Evolutionary conservation across 441 rosid species (phyloP).

Genomic region (Breynia disticha): DNA sequence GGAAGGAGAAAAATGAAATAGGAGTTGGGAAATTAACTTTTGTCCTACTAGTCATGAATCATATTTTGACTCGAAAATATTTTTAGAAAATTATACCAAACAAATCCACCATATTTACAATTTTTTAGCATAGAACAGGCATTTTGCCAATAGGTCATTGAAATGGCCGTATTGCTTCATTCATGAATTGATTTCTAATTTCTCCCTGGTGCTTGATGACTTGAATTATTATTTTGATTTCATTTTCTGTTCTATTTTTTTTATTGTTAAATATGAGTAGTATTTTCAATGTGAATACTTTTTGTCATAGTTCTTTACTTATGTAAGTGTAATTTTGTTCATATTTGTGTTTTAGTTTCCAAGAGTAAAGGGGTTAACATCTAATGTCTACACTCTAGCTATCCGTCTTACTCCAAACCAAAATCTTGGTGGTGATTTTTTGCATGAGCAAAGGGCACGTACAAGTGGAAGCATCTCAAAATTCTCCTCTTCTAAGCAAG

Average conservation of each 20-base stretch:
- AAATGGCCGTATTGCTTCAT: too few species aligned
- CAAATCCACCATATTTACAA: too few species aligned
- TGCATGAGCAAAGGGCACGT: conserved; percentile 82
- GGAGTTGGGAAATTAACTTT: too few species aligned
- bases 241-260: too few species aligned
- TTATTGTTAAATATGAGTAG: too few species aligned
- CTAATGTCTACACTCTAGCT: conserved; percentile 58
- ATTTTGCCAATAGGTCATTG: too few species aligned
- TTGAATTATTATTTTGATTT: background rate
- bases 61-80: too few species aligned
- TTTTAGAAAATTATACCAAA: too few species aligned
- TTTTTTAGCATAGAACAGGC: too few species aligned
- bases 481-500: conserved; percentile 41
- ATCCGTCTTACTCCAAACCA: conserved; percentile 50
- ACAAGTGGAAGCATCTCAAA: conserved; percentile 65
- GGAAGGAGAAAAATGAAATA: too few species aligned
- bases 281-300: background rate
- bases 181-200: background rate
- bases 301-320: background rate
- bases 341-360: conserved; percentile 42
- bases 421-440: conserved; percentile 37
- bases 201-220: background rate
- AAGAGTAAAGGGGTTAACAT: conserved; percentile 44
- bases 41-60: too few species aligned
- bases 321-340: background rate